Conservation (phyloP, 2,329 filamentous ascomycete genomes). For the Samsoniella hepiali region DNA sequence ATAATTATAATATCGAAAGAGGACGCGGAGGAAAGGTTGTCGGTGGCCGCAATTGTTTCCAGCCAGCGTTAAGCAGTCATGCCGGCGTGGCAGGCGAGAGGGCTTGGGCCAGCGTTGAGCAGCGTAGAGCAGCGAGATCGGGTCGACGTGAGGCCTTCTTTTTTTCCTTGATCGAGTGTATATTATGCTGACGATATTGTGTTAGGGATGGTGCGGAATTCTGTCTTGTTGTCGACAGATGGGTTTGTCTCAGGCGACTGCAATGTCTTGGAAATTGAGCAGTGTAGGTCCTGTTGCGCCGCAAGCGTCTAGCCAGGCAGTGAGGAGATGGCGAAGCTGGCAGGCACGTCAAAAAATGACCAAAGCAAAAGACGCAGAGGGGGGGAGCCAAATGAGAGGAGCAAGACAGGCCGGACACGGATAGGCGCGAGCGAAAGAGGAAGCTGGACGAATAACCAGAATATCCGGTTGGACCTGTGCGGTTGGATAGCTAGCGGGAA, state of each 20-base stretch:
- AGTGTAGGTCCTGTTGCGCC: neutral
- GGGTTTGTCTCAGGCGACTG: constrained; percentile 14
- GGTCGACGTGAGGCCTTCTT: neutral
- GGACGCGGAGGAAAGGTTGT: neutral
- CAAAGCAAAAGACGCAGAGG: neutral
- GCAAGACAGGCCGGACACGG: neutral
- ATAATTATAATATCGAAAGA: neutral
- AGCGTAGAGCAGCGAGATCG: neutral
- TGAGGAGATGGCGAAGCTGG: neutral
- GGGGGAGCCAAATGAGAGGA: neutral
- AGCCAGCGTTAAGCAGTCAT: constrained; percentile 4
- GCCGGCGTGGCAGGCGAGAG: constrained; percentile 3
- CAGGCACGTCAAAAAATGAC: neutral
- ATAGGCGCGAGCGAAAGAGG: neutral
- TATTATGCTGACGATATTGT: constrained; percentile 16
- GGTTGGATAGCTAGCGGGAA: neutral
- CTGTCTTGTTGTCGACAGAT: constrained; percentile 1
- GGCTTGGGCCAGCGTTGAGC: neutral
- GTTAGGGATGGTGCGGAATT: constrained; percentile 10
- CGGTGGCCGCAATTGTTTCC: neutral
- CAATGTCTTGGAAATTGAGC: constrained; percentile 8
- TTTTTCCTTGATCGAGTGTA: constrained; percentile 6
- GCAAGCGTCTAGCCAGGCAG: neutral
- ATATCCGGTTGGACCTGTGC: neutral
- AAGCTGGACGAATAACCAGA: neutral